Base-by-base conservation (phyloP, 768 basidiomycete genomes). In the Mycena vitilis region DNA sequence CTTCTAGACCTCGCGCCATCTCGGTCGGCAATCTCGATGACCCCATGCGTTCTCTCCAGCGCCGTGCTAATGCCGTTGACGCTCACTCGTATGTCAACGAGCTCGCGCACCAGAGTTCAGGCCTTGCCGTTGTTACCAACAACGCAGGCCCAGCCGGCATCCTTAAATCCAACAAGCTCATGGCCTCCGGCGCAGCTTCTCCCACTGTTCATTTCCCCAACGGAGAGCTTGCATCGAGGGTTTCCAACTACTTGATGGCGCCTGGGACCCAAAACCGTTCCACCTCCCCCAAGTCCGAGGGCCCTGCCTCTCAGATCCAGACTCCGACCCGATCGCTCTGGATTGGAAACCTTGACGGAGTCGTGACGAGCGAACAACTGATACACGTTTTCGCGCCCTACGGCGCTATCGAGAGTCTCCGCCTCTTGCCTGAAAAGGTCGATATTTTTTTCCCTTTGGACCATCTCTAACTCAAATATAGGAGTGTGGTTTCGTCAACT, bases 401-500 rank as follows among this genome's bases (percentile, higher is more conserved):
- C 77, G 98, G 98, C 62, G 94, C 96, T 40, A 98, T 99, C 73
- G 98, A 99, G 82, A 96, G 94, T 74, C 81, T 99, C 77, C 85
- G 98, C 73, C 85, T 99, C 75, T 84, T 99, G 63, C 97, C 97
- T 8, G 98, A 99, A 82, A 99, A 99, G 92, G 96, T 96, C 66
- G 51, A 55, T 69, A 44, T 52, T 56, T 48, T 73, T 71, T 56
- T 30, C 47, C 59, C 52, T 52, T 37, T 22, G 15, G 18, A 22
- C 60, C 30, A 62, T 59, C 69, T 64, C 49, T 38, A 66, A 72
- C 25, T 34, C 55, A 54, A 37, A 58, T 58, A 44, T 68, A 98
- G 96, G 96, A 98, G 78, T 99, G 98, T 77, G 98, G 97, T 11
- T 99, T 99, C 77, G 97, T 99, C 77, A 99, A 99, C 78, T 99